Conservation (phyloP, 2,329 filamentous ascomycete species). For the Stenocarpella maydis region DNA sequence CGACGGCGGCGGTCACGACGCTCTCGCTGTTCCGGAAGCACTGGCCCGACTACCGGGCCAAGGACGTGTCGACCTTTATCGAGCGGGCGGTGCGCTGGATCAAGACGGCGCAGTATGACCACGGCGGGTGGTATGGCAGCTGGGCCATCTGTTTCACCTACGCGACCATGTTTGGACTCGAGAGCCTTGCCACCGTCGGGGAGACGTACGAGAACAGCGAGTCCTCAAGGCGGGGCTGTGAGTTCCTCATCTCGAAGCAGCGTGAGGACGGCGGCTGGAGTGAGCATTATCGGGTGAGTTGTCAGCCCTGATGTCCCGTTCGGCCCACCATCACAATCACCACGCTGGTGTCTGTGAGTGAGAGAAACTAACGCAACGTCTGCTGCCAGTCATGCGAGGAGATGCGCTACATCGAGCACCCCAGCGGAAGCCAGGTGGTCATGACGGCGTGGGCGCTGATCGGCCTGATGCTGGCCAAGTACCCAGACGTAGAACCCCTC, state of each 20-base stretch:
- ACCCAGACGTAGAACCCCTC: constrained; percentile 77
- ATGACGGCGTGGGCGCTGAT: constrained; percentile 94
- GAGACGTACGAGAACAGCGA: constrained; percentile 81
- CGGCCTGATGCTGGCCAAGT: constrained; percentile 82
- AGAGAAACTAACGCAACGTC: constrained; percentile 10
- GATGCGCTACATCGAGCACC: constrained; percentile 77
- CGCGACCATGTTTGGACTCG: constrained; percentile 93
- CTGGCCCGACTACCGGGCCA: constrained; percentile 80
- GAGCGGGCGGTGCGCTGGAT: constrained; percentile 82
- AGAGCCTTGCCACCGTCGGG: constrained; percentile 81
- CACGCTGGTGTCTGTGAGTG: not conserved
- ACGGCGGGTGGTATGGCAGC: constrained; percentile 97
- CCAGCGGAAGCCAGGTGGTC: constrained; percentile 83
- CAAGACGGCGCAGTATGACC: constrained; percentile 75
- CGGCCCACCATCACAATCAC: not conserved
- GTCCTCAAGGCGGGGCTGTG: constrained; percentile 76
- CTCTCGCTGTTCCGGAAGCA: constrained; percentile 82
- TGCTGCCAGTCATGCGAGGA: constrained; percentile 73
- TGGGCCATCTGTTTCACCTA: constrained; percentile 99
- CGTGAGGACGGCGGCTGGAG: constrained; percentile 94
- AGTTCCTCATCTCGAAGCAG: constrained; percentile 87
- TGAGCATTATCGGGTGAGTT: constrained; percentile 80
- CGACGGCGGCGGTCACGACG: constrained; percentile 90
- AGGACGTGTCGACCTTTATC: constrained; percentile 80
- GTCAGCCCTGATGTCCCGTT: not conserved